These are phyloP conservation scores for Purpureocillium lavendulum DNA, from an alignment of 2,329 filamentous ascomycete genomes.

Conservation along the genomic window DNA sequence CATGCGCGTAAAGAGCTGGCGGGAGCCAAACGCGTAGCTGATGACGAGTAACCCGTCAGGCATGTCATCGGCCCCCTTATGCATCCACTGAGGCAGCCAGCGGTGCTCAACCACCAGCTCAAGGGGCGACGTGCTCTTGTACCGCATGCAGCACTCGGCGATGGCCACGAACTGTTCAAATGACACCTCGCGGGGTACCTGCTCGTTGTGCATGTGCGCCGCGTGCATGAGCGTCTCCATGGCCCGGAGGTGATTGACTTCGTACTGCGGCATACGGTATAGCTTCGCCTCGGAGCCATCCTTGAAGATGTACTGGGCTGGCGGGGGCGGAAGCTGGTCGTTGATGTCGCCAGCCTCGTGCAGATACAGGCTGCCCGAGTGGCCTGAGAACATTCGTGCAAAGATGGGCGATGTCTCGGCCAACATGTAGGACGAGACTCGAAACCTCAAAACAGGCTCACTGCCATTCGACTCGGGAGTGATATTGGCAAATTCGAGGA, in stretches of 20 bases:
- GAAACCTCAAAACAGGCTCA: slow-evolving; percentile 37
- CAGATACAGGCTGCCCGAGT: slow-evolving; percentile 17
- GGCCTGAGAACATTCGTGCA: slow-evolving; percentile 33
- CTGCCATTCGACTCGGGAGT: slow-evolving; percentile 18
- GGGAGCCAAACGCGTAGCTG: slow-evolving; percentile 42
- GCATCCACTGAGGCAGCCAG: slow-evolving; percentile 45
- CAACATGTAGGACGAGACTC: slow-evolving; percentile 42
- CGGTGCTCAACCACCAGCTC: slow-evolving; percentile 40
- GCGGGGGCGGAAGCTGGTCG: slow-evolving; percentile 24
- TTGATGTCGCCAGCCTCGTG: slow-evolving; percentile 29
- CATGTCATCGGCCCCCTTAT: slow-evolving; percentile 37
- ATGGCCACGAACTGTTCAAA: slow-evolving; percentile 44
- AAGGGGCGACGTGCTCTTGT: slow-evolving; percentile 42
- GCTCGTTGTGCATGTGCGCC: slow-evolving; percentile 39
- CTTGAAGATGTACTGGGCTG: slow-evolving; percentile 27
- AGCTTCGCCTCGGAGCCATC: slow-evolving; percentile 36
- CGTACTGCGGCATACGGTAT: slow-evolving; percentile 45
- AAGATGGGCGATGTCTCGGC: slow-evolving; percentile 45
- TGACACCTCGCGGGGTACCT: slow-evolving; percentile 34
- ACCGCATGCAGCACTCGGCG: slow-evolving; percentile 39
- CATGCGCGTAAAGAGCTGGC: slow-evolving; percentile 39
- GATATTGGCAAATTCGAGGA: slow-evolving; percentile 43
- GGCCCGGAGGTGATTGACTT: slow-evolving; percentile 30
- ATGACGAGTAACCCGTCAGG: slow-evolving; percentile 42
- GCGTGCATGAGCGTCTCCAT: slow-evolving; percentile 41